Conservation (phyloP, 179 eudicot species). For the Sideroxylon spinosum region DNA sequence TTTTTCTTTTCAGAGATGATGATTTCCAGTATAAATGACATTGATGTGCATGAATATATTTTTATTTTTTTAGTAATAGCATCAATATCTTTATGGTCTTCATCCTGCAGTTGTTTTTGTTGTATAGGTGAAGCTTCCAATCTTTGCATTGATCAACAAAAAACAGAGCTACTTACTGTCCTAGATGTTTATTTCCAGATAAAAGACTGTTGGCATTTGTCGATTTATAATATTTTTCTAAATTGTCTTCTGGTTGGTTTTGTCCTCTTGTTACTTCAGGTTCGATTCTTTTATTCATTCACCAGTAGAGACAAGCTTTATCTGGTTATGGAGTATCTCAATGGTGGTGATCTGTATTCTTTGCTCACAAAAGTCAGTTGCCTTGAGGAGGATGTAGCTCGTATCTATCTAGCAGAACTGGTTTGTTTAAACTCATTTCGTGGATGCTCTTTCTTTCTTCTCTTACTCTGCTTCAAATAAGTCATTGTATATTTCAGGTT, state of each 20-base stretch:
- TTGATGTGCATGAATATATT: background rate
- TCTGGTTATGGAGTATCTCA: constrained; percentile 47
- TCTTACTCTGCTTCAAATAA: background rate
- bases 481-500: constrained; percentile 29
- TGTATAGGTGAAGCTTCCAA: background rate
- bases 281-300: constrained; percentile 45
- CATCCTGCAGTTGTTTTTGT: background rate
- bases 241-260: background rate
- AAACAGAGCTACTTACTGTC: background rate
- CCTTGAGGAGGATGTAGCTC: constrained; percentile 42
- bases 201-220: background rate
- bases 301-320: constrained; percentile 42
- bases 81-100: constrained; percentile 11
- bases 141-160: background rate
- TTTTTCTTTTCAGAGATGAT: background rate
- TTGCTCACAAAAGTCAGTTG: constrained; percentile 41
- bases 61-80: background rate
- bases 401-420: constrained; percentile 42
- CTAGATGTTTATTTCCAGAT: background rate
- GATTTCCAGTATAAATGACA: background rate
- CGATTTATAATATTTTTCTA: background rate
- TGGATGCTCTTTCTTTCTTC: constrained; percentile 4
- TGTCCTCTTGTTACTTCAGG: constrained; percentile 24
- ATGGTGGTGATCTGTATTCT: constrained; percentile 44
- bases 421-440: constrained; percentile 18